phyloP scores from a whole-genome alignment of 768 basidiomycete genomes.

The Galerina sulciceps region DNA sequence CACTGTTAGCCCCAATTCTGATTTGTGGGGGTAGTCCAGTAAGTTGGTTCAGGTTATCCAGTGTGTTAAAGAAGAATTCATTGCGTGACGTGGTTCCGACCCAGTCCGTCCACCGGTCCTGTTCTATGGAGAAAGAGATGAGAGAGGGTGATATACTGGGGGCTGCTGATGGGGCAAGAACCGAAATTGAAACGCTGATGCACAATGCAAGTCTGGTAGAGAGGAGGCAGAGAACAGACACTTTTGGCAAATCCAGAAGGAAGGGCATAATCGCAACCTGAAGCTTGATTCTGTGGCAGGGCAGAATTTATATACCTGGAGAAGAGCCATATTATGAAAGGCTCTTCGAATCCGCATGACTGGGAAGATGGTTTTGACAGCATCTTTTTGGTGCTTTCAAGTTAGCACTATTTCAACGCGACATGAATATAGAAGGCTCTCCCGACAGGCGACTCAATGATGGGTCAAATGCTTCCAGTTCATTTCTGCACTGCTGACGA shows the following conservation, averaged over 20 bases:
- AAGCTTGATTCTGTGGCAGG: no score
- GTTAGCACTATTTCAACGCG: not conserved
- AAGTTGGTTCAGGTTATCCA: slow-evolving; percentile 57
- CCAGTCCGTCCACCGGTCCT: slow-evolving; percentile 76
- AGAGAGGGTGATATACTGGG: slow-evolving; percentile 37
- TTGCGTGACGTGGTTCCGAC: slow-evolving; percentile 54
- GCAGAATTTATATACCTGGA: no score
- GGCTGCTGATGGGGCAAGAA: not conserved
- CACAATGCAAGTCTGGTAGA: not conserved
- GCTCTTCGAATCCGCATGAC: slow-evolving; percentile 2
- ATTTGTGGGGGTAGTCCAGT: slow-evolving; percentile 61
- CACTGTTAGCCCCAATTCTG: slow-evolving; percentile 60
- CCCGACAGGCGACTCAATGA: not conserved
- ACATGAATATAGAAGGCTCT: slow-evolving; percentile 1
- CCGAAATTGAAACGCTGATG: not conserved
- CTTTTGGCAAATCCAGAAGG: not conserved
- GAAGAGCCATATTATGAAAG: not conserved
- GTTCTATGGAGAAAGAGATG: slow-evolving; percentile 69
- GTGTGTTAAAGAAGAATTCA: slow-evolving; percentile 60
- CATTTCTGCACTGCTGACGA: not conserved
- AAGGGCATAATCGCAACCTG: not conserved
- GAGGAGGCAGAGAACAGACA: not conserved
- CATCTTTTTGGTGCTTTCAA: not conserved
- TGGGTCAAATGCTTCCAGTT: no score
- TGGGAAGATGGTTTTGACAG: not conserved